Base-by-base conservation (phyloP, 495 filamentous ascomycete species). In the Aspergillus funiculosus region DNA sequence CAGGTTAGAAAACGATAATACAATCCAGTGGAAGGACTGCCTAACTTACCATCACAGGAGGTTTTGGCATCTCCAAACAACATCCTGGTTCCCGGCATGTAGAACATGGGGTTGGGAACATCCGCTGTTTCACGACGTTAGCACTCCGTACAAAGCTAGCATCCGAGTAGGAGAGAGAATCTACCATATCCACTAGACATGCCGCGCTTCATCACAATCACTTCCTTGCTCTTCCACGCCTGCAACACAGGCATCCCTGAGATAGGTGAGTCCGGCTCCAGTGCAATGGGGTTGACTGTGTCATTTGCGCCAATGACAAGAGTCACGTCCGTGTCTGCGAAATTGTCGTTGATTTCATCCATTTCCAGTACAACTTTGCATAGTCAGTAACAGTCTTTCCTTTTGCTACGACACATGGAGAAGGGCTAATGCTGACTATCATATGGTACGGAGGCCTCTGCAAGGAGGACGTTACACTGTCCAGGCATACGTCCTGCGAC, bases 281-380 rank as follows among this genome's bases (percentile, higher is more conserved):
- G 62, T 4, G 86, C 85, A 57, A 87, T 89, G 0, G 86, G 86
- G 50, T 91, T 91, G 7, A 91, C 86, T 0, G 86, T 89, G 51
- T 91, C 86, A 53, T 91, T 91, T 8, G 86, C 86, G 4, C 86
- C 86, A 52, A 91, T 91, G 7, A 91, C 85, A 2, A 91, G 74
- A 5, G 85, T 87, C n/a, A 91, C 74, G 52, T 89, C 86, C 0
- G 86, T 89, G 27, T 88, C 82, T 26, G 68, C 55, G 63, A 91
- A 91, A 60, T 89, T 86, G 38, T 91, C 86, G 63, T 91, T 91
- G 65, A 91, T 89, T 63, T 91, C 86, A 60, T 89, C 86, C 86
- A 89, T 89, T 66, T 91, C 86, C 13, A 88, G 70, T 25, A 89
- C 85, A 37, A 88, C 66, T 72, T 8, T 7, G 22, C 15, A 17